These are phyloP conservation scores for Takashimella koratensis DNA, from an alignment of 1,284 basidiomycete species.

Conservation along the genomic window DNA sequence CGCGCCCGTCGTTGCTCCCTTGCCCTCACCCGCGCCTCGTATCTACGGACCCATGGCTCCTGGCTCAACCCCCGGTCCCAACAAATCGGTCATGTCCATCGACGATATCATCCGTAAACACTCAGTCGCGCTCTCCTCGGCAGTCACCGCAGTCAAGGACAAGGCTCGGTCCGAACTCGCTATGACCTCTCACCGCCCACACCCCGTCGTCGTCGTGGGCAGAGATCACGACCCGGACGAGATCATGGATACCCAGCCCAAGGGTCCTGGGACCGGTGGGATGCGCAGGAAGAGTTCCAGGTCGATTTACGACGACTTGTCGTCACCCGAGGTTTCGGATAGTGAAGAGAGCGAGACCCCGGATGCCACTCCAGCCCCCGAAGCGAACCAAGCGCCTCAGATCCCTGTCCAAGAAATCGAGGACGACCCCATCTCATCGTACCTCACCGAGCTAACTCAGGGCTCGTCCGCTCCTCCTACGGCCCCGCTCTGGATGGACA, in stretches of 20 bases:
- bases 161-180: conserved; percentile 14
- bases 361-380: background rate
- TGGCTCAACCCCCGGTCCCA: too few species aligned
- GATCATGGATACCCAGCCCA: background rate
- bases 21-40: background rate
- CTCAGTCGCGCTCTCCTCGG: conserved; percentile 19
- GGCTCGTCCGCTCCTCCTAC: background rate
- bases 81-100: conserved; percentile 30
- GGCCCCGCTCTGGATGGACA: background rate
- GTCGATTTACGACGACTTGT: background rate
- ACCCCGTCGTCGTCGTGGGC: background rate
- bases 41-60: background rate
- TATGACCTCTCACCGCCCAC: background rate
- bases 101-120: conserved; percentile 49
- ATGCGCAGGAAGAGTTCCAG: background rate
- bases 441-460: background rate
- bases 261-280: background rate
- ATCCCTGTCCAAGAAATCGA: background rate
- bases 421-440: background rate
- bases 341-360: background rate
- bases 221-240: background rate
- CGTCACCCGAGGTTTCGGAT: background rate
- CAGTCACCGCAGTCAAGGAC: conserved; percentile 16
- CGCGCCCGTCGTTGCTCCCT: background rate
- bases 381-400: background rate